Conservation (phyloP, 257 asterid species). For the Scutellaria baicalensis region DNA sequence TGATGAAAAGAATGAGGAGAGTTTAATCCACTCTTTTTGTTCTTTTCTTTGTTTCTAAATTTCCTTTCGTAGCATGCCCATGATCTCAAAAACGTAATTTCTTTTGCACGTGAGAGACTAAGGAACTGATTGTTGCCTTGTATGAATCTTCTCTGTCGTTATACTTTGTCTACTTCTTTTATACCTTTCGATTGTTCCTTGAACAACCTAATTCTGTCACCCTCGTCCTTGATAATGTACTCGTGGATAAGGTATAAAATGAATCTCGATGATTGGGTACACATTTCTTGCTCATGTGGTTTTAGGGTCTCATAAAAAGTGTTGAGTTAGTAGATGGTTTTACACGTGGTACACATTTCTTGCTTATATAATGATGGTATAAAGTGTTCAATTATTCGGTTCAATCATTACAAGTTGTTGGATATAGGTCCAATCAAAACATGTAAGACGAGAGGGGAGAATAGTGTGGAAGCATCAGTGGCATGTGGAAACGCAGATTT, state of each 20-base stretch:
- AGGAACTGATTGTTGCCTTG: too few relatives aligned
- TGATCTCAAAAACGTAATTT: background rate
- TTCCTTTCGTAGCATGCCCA: background rate
- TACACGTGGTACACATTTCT: too few relatives aligned
- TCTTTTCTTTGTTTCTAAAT: background rate
- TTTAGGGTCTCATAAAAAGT: background rate
- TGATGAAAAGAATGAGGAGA: background rate
- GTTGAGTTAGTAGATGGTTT: background rate
- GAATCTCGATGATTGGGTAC: background rate
- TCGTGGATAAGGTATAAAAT: too few relatives aligned
- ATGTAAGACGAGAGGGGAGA: conserved; percentile 26
- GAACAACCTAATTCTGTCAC: background rate
- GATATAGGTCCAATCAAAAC: conserved; percentile 20
- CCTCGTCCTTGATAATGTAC: background rate
- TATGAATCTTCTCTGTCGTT: too few relatives aligned
- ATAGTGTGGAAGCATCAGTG: conserved; percentile 15
- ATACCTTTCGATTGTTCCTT: background rate
- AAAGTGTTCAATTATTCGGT: background rate
- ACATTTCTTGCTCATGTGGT: background rate
- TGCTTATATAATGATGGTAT: too few relatives aligned
- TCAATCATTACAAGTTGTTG: background rate
- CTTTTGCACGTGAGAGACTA: too few relatives aligned
- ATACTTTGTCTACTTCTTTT: background rate
- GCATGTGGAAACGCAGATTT: conserved; percentile 30
- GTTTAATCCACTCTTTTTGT: background rate